phyloP scores from a whole-genome alignment of 495 filamentous ascomycete genomes.

The Trichoderma asperelloides region DNA sequence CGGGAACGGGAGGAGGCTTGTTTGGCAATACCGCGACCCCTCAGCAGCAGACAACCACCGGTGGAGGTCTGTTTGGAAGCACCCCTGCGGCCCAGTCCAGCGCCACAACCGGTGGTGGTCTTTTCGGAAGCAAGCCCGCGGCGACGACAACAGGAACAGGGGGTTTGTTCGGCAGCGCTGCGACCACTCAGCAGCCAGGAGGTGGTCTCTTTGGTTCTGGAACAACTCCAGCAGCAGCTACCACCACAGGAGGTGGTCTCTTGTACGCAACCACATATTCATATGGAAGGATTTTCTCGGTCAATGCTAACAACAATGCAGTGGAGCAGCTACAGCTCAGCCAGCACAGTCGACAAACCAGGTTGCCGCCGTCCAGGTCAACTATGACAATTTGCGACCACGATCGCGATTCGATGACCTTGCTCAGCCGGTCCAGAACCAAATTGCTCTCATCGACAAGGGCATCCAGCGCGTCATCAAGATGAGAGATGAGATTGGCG shows the following conservation, averaged over 20 bases:
- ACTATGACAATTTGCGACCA: conserved; percentile 62
- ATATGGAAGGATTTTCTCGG: background rate
- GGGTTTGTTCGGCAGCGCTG: conserved; percentile 21
- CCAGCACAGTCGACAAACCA: conserved; percentile 37
- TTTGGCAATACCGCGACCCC: conserved; percentile 20
- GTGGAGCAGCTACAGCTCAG: conserved; percentile 25
- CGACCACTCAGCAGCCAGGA: conserved; percentile 10
- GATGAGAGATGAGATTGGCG: conserved; percentile 45
- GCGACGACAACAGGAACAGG: conserved; percentile 16
- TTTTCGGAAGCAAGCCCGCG: conserved; percentile 23
- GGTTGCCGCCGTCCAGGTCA: conserved; percentile 66
- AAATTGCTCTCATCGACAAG: conserved; percentile 66
- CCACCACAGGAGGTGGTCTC: conserved; percentile 31
- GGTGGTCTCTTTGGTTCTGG: conserved; percentile 25
- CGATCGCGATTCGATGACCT: conserved; percentile 90
- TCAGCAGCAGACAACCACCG: conserved; percentile 17
- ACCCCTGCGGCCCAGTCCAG: conserved; percentile 16
- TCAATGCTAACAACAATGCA: conserved; percentile 7
- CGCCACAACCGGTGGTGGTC: conserved; percentile 15
- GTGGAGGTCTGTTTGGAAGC: conserved; percentile 26
- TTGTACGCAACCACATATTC: conserved; percentile 37
- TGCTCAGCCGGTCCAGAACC: conserved; percentile 66
- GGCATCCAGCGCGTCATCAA: conserved; percentile 61
- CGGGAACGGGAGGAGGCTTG: conserved; percentile 24
- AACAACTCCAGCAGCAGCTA: conserved; percentile 18